phyloP scores from a whole-genome alignment of 108 stramenopile species.

The Skeletonema potamos region DNA sequence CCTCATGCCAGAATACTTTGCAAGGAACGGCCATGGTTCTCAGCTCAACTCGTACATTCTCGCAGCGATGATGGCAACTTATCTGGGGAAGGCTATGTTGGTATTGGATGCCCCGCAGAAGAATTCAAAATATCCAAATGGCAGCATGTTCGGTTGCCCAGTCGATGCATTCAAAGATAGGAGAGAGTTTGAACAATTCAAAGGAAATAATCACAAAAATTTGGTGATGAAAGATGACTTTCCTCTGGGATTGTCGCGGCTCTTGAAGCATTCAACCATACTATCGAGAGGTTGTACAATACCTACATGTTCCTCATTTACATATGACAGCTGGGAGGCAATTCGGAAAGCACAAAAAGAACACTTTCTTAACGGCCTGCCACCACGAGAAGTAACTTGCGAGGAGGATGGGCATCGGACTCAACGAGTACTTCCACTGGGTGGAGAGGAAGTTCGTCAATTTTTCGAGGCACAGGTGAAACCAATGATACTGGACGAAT shows the following conservation, averaged over 20 bases:
- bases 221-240: slow-evolving; percentile 6
- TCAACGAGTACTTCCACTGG: slow-evolving; percentile 5
- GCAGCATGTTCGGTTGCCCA: slow-evolving; percentile 23
- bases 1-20: slow-evolving; percentile 23
- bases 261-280: slow-evolving; percentile 12
- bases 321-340: slow-evolving; percentile 7
- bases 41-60: slow-evolving; percentile 15
- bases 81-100: slow-evolving; percentile 9
- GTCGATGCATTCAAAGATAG: not conserved
- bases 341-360: slow-evolving; percentile 5
- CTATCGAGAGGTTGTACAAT: slow-evolving; percentile 7
- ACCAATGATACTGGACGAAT: not conserved
- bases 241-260: slow-evolving; percentile 14
- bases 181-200: slow-evolving; percentile 1
- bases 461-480: slow-evolving; percentile 1
- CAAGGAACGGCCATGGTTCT: slow-evolving; percentile 3
- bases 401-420: not conserved
- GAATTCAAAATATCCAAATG: not conserved
- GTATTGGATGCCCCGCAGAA: slow-evolving; percentile 10
- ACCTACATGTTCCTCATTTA: not conserved
- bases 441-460: slow-evolving; percentile 24
- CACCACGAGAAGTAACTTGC: slow-evolving; percentile 13
- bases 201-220: not conserved
- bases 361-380: not conserved
- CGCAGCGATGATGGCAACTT: slow-evolving; percentile 7